A percentile compares a stretch with the other conserved stretches of the same genome.
phyloP scores from a whole-genome alignment of 768 basidiomycete genomes.

The Multifurca ochricompacta region DNA sequence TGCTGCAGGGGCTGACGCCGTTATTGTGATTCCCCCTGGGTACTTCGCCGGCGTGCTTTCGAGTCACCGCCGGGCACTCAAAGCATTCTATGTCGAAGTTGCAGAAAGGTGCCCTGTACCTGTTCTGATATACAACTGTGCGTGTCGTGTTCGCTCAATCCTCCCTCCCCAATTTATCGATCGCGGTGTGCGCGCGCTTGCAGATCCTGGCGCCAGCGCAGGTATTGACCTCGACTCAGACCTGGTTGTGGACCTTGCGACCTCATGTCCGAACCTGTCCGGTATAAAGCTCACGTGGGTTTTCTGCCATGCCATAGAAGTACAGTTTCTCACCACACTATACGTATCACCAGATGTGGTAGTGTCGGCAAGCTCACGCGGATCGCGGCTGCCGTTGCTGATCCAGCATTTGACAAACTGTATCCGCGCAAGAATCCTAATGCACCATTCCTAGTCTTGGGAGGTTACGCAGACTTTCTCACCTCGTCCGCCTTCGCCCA shows the following conservation, averaged over 20 bases:
- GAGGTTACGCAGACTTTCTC: slow-evolving; percentile 81
- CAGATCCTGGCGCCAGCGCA: slow-evolving; percentile 80
- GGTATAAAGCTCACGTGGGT: slow-evolving; percentile 88
- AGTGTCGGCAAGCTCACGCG: slow-evolving; percentile 89
- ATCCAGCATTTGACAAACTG: slow-evolving; percentile 42
- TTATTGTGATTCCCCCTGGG: slow-evolving; percentile 78
- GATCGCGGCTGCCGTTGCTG: slow-evolving; percentile 61
- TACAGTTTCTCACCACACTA: slow-evolving; percentile 5
- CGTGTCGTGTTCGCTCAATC: slow-evolving; percentile 29
- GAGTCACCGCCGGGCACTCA: slow-evolving; percentile 56
- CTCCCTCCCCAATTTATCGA: neutral
- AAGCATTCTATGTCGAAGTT: slow-evolving; percentile 72
- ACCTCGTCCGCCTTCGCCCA: slow-evolving; percentile 63
- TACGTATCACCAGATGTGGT: slow-evolving; percentile 51
- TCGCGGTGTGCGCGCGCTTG: neutral
- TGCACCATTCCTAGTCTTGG: slow-evolving; percentile 75
- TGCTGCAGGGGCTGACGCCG: slow-evolving; percentile 77
- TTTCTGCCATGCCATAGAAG: neutral
- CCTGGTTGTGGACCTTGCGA: slow-evolving; percentile 72
- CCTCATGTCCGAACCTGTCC: slow-evolving; percentile 64
- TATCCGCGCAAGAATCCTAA: slow-evolving; percentile 62
- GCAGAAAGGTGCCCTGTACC: slow-evolving; percentile 77
- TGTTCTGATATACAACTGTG: slow-evolving; percentile 84
- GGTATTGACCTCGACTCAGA: slow-evolving; percentile 92
- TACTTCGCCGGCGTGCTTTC: slow-evolving; percentile 78